Evolutionary conservation across 768 basidiomycete genomes (phyloP).

Genomic region (Collybia mongolica): DNA sequence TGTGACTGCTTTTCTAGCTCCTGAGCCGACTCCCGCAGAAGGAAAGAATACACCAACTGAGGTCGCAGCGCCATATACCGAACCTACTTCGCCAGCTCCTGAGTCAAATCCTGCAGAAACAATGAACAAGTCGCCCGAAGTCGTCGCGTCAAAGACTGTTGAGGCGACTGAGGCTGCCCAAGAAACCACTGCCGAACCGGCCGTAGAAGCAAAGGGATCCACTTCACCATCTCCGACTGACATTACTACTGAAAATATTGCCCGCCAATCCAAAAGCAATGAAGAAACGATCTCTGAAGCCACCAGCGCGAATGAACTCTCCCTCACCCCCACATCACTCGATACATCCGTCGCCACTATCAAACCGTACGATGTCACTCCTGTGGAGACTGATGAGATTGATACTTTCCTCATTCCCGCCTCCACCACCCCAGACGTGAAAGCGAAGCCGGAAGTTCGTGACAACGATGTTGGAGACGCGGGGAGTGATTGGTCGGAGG

Average conservation of each 20-base stretch:
- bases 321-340: constrained; percentile 3
- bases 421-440: constrained; percentile 1
- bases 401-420: constrained; percentile 27
- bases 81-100: neutral
- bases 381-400: constrained; percentile 6
- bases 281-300: too few relatives aligned
- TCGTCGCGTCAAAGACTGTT: too few relatives aligned
- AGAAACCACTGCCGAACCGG: too few relatives aligned
- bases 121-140: neutral
- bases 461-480: constrained; percentile 24
- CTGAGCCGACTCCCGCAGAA: neutral
- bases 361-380: constrained; percentile 12
- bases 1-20: neutral
- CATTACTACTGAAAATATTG: too few relatives aligned
- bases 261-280: too few relatives aligned
- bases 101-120: neutral
- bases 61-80: neutral
- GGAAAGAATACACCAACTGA: neutral
- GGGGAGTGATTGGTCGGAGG: constrained; percentile 42
- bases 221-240: too few relatives aligned
- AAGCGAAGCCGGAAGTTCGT: constrained; percentile 8
- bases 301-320: too few relatives aligned
- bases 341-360: constrained; percentile 19
- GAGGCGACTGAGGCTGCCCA: too few relatives aligned
- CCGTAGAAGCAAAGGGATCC: too few relatives aligned